Evolutionary conservation across 495 filamentous ascomycete genomes (phyloP).

Genomic region (Aspergillus homomorphus): DNA sequence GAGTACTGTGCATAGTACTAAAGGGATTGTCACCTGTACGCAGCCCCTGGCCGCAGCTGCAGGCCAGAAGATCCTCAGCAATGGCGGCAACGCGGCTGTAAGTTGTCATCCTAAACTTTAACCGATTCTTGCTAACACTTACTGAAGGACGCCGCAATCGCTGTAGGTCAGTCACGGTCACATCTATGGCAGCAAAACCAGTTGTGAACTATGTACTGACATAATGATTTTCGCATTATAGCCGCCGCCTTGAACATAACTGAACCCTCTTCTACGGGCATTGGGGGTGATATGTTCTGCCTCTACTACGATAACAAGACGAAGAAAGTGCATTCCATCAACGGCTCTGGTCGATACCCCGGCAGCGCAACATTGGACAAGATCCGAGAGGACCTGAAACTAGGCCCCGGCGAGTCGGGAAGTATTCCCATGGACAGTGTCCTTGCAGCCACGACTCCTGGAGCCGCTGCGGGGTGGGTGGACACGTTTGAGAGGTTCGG

Average conservation of each 20-base stretch:
- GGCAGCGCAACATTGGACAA: slow-evolving; percentile 64
- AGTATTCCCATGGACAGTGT: slow-evolving; percentile 73
- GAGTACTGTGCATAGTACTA: slow-evolving; percentile 88
- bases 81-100: slow-evolving; percentile 92
- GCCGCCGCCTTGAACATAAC: slow-evolving; percentile 90
- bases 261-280: slow-evolving; percentile 91
- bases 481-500: slow-evolving; percentile 91
- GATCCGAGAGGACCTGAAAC: slow-evolving; percentile 64
- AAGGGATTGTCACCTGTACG: slow-evolving; percentile 88
- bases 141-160: slow-evolving; percentile 84
- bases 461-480: slow-evolving; percentile 91
- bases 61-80: slow-evolving; percentile 75
- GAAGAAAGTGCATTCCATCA: slow-evolving; percentile 76
- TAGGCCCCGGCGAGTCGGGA: slow-evolving; percentile 58
- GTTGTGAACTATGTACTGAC: background rate
- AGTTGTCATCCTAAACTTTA: slow-evolving; percentile 26
- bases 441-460: slow-evolving; percentile 81
- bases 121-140: background rate
- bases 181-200: background rate
- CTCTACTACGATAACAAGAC: slow-evolving; percentile 86
- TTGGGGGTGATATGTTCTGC: slow-evolving; percentile 97
- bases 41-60: slow-evolving; percentile 89
- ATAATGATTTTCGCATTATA: slow-evolving; percentile 12
- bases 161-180: slow-evolving; percentile 58
- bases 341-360: slow-evolving; percentile 84